phyloP scores from a whole-genome alignment of 177 flowering plant genomes.

The Tripterygium wilfordii region DNA sequence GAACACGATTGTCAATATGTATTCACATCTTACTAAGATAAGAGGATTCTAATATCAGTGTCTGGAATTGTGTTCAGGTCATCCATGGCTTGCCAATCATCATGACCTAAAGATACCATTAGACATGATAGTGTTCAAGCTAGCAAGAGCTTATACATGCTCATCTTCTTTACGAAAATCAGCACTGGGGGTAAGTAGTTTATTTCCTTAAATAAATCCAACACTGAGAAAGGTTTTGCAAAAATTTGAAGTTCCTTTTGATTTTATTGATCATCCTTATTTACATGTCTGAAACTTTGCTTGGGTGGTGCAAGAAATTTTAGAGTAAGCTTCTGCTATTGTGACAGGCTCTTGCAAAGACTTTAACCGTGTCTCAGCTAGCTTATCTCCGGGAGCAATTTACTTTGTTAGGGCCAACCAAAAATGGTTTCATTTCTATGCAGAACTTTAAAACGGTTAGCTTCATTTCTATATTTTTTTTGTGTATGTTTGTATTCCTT shows the following conservation, averaged over 20 bases:
- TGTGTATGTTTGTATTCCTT: background rate
- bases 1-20: too few species aligned
- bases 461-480: background rate
- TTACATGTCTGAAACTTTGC: too few species aligned
- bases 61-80: constrained; percentile 48
- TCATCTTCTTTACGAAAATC: constrained; percentile 84
- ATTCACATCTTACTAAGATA: too few species aligned
- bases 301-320: background rate
- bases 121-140: constrained; percentile 73
- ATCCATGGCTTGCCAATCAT: constrained; percentile 80
- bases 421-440: constrained; percentile 64
- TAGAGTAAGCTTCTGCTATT: background rate
- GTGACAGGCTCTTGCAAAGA: constrained; percentile 86
- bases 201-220: background rate
- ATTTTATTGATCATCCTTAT: too few species aligned
- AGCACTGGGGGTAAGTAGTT: constrained; percentile 66
- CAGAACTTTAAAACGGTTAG: constrained; percentile 81
- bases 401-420: constrained; percentile 65
- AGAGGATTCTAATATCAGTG: constrained; percentile 9
- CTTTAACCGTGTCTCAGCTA: constrained; percentile 63
- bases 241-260: too few species aligned
- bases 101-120: constrained; percentile 66
- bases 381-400: constrained; percentile 82
- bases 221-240: too few species aligned
- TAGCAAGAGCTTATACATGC: constrained; percentile 68